These are phyloP conservation scores for Vickermania ingenoplastis DNA, from an alignment of 208 protist genomes.

Conservation along the genomic window DNA sequence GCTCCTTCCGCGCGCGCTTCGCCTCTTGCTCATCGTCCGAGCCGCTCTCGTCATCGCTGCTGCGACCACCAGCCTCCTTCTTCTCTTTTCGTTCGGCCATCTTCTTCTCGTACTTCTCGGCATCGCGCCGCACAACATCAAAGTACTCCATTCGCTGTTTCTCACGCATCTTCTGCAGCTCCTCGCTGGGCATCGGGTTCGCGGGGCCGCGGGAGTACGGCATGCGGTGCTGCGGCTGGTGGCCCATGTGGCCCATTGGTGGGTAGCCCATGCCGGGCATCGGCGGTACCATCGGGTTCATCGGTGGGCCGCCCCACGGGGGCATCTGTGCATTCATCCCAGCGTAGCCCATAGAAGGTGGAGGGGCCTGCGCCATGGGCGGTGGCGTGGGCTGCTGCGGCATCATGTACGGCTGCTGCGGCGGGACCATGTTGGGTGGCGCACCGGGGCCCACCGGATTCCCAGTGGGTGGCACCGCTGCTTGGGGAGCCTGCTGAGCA, in stretches of 20 bases:
- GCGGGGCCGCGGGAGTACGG: constrained; percentile 15
- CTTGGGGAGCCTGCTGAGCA: background rate
- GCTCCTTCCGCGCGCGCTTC: constrained; percentile 5
- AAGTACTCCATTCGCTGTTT: constrained; percentile 76
- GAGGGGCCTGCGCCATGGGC: constrained; percentile 1
- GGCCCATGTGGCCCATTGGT: constrained; percentile 1
- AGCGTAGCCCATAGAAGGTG: background rate
- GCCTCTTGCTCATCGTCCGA: background rate
- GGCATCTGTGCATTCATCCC: constrained; percentile 6
- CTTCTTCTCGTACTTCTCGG: constrained; percentile 70
- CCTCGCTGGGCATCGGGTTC: constrained; percentile 48
- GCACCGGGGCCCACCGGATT: constrained; percentile 11
- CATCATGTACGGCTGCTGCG: constrained; percentile 12
- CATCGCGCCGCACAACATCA: constrained; percentile 58
- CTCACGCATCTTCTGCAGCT: constrained; percentile 66
- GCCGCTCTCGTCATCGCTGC: constrained; percentile 9
- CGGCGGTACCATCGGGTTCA: background rate
- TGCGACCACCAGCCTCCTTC: constrained; percentile 15
- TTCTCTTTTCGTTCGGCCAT: constrained; percentile 26
- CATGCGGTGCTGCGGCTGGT: constrained; percentile 1
- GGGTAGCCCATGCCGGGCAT: background rate
- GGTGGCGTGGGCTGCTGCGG: constrained; percentile 9
- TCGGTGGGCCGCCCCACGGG: background rate
- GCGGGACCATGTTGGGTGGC: constrained; percentile 5
- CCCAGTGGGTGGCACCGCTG: background rate